These are phyloP conservation scores for Scheffersomyces stipitis DNA, from an alignment of 805 yeast genomes.

Conservation along the genomic window DNA sequence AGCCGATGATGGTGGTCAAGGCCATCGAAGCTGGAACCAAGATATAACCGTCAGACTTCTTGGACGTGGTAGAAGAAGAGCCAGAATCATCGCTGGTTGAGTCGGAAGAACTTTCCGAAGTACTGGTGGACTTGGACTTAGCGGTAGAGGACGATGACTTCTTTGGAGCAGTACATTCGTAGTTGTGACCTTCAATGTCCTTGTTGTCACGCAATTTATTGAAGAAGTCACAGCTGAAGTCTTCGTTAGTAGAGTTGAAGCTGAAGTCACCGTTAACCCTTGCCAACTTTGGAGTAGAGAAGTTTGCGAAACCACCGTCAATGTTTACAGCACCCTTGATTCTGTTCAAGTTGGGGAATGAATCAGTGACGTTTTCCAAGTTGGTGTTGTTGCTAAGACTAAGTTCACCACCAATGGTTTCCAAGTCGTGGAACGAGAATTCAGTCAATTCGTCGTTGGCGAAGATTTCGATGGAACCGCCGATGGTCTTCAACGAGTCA, in stretches of 20 bases:
- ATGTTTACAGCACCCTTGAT: constrained; percentile 43
- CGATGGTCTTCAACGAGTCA: constrained; percentile 31
- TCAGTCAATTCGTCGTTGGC: constrained; percentile 43
- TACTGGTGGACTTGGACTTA: constrained; percentile 10
- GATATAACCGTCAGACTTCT: constrained; percentile 9
- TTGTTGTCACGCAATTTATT: constrained; percentile 29
- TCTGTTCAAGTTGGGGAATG: constrained; percentile 28
- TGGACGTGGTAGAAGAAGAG: constrained; percentile 16
- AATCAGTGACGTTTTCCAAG: constrained; percentile 29
- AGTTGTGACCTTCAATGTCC: constrained; percentile 45
- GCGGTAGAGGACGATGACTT: constrained; percentile 17
- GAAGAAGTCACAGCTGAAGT: constrained; percentile 38
- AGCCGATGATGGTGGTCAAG: constrained; percentile 24
- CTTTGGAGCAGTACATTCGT: constrained; percentile 37
- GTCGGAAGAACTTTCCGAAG: constrained; percentile 13
- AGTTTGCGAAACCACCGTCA: constrained; percentile 38
- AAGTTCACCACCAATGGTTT: constrained; percentile 41
- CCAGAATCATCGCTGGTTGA: constrained; percentile 19
- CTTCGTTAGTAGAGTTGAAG: constrained; percentile 32
- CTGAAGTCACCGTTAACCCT: constrained; percentile 44
- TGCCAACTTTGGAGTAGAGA: constrained; percentile 35
- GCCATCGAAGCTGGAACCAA: constrained; percentile 15
- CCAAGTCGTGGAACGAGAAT: constrained; percentile 27
- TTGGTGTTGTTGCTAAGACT: constrained; percentile 41
- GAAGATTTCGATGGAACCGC: constrained; percentile 40